Conservation (phyloP, 495 filamentous ascomycete genomes). For the Mycothermus thermophilus region DNA sequence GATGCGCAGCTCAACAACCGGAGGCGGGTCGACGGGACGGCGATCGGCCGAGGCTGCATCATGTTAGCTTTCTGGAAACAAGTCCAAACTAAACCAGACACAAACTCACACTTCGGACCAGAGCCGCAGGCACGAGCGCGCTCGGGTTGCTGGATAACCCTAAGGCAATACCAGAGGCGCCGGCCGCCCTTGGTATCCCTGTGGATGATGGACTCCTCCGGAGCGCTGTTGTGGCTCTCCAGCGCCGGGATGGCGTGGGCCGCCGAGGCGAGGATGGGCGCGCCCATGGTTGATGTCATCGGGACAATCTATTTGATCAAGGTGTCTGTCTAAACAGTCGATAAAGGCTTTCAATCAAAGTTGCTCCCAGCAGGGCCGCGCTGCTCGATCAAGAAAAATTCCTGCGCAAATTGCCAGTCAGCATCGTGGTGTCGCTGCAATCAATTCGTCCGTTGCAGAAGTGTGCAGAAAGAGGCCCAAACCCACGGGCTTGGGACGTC, state of each 20-base stretch:
- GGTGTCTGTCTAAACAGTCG: too few species aligned
- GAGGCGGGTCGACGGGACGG: constrained; percentile 90
- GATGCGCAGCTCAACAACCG: constrained; percentile 85
- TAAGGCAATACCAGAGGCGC: constrained; percentile 66
- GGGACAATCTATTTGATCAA: not conserved
- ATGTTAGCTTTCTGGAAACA: constrained; percentile 7
- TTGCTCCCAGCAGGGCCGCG: too few species aligned
- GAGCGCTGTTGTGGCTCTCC: constrained; percentile 7
- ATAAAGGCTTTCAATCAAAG: too few species aligned
- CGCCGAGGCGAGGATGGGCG: constrained; percentile 17
- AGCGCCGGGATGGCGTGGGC: constrained; percentile 15
- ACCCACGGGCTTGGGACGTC: too few species aligned
- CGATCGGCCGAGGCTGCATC: constrained; percentile 80
- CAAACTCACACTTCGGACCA: constrained; percentile 74
- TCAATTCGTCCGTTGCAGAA: too few species aligned
- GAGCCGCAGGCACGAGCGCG: constrained; percentile 92
- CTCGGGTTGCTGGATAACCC: constrained; percentile 87
- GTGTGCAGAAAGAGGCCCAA: too few species aligned
- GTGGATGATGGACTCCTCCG: constrained; percentile 13
- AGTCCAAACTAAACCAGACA: not conserved
- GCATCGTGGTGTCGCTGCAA: too few species aligned
- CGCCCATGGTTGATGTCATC: constrained; percentile 14
- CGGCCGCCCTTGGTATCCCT: constrained; percentile 68
- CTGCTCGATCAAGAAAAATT: too few species aligned
- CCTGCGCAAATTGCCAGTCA: too few species aligned